Evolutionary conservation across 805 yeast species (phyloP), one percentile per base, ranked within the genome.

Genomic region (Candida endomychidarum): DNA sequence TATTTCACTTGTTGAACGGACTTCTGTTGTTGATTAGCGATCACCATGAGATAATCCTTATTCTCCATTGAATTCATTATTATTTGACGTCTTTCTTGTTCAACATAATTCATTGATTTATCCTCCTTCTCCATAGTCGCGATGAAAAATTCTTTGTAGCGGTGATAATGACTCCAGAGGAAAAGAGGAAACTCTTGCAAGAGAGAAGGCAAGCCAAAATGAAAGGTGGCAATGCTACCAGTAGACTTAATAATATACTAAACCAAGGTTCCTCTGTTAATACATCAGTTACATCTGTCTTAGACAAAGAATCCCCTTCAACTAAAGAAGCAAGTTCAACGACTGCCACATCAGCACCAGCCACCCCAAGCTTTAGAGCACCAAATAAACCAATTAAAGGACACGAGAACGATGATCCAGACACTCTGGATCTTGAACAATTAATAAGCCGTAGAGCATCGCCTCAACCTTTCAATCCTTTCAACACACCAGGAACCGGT

Each of bases 191-290:
- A 39, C 50, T 80, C 16, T 58, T 81, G 32, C 69, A 86, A 42
- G 86, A 82, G 53, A 72, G 84, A 54, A 71, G 88, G 53, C 81
- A 77, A 31, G 81, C 83, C 46, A 81, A 80, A 54, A 70, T 81
- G 67, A 61, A 67, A 37, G 68, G 71, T 46, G 81, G 82, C 3
- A 74, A 73, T 33, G 83, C 80, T 15, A 53, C 76, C 3, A 67
- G 67, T 15, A 63, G 88, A 45, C 58, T 82, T 51, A 77, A 73
- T 46, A 72, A 42, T 18, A 69, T 69, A 16, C 54, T 68, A 40
- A 49, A 61, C 9, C 69, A 57, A 46, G 72, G 72, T 5, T 58
- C 69, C 2, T 65, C 72, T 2, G 66, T 65, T 21, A 63, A 65
- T 30, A 37, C 58, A 12, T 42, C 56, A 7, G 64, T 56, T n/a